A percentile compares a stretch with the other conserved stretches of the same genome.
Conservation (phyloP, 1,139 yeast genomes). For the Debaryomyces udenii region DNA sequence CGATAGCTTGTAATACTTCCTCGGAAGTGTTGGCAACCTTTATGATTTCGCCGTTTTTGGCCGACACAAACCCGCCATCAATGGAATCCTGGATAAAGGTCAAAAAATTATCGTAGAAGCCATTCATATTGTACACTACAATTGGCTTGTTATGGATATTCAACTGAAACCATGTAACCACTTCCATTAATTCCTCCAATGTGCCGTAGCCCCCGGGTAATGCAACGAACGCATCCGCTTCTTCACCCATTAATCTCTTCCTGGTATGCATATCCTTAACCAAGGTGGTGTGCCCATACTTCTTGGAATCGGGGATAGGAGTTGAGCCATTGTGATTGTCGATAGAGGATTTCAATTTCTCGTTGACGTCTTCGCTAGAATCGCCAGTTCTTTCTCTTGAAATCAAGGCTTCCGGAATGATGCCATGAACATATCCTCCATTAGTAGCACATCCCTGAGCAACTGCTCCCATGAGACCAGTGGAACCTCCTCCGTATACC, state of each 20-base stretch:
- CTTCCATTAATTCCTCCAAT: conserved; percentile 86
- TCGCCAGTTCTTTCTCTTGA: conserved; percentile 65
- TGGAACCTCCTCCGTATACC: conserved; percentile 91
- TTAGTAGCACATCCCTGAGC: conserved; percentile 70
- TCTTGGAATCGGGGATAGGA: conserved; percentile 61
- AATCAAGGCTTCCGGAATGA: conserved; percentile 82
- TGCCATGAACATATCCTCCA: conserved; percentile 82
- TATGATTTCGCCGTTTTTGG: conserved; percentile 67
- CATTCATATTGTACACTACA: conserved; percentile 74
- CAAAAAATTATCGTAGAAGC: conserved; percentile 75
- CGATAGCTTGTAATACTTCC: conserved; percentile 65
- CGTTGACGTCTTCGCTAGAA: conserved; percentile 47
- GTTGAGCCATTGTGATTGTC: conserved; percentile 61
- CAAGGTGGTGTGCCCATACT: conserved; percentile 77
- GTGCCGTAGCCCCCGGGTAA: conserved; percentile 95
- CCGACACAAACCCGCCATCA: conserved; percentile 66
- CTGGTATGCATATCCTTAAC: conserved; percentile 92
- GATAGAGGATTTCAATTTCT: conserved; percentile 46
- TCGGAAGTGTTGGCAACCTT: conserved; percentile 69
- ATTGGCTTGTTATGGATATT: conserved; percentile 85
- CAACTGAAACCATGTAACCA: conserved; percentile 84
- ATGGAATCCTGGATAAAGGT: conserved; percentile 60
- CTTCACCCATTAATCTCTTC: conserved; percentile 83
- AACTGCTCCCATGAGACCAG: conserved; percentile 83
- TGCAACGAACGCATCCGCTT: conserved; percentile 85